These are phyloP conservation scores for Diplodia corticola DNA, from an alignment of 2,329 filamentous ascomycete species.

Conservation along the genomic window DNA sequence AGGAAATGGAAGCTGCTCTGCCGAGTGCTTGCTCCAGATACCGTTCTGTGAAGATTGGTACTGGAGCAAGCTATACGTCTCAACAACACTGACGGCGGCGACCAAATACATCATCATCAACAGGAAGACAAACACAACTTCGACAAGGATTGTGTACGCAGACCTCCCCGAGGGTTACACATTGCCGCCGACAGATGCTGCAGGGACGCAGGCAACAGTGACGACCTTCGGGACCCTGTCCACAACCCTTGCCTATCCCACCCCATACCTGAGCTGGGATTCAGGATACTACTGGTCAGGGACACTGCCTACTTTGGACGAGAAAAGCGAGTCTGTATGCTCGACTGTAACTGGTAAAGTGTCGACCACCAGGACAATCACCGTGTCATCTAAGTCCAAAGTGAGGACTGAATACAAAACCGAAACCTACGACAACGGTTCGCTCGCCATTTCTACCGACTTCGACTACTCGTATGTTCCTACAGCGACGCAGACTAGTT, in stretches of 20 bases:
- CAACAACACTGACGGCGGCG: conserved; percentile 21
- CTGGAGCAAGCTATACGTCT: conserved; percentile 21
- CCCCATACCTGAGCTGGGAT: conserved; percentile 1
- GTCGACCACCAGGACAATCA: background rate
- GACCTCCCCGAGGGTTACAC: conserved; percentile 23
- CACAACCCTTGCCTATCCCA: background rate
- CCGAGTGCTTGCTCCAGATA: background rate
- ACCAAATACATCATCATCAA: conserved; percentile 24
- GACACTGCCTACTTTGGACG: background rate
- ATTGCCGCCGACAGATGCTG: conserved; percentile 21
- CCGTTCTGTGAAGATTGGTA: conserved; percentile 3
- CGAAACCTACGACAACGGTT: background rate
- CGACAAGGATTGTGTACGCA: conserved; percentile 17
- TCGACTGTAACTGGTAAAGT: background rate
- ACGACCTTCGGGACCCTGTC: background rate
- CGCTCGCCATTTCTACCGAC: background rate
- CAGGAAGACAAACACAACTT: conserved; percentile 22
- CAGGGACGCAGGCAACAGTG: conserved; percentile 4
- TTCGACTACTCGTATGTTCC: background rate
- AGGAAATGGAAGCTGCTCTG: background rate
- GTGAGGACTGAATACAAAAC: background rate
- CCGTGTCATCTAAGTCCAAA: background rate
- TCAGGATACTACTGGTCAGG: background rate
- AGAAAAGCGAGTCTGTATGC: background rate
- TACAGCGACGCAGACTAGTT: background rate